Evolutionary conservation across 768 basidiomycete species (phyloP), one percentile per base, ranked within the genome.

Genomic region (Rossbeevera mucosa): DNA sequence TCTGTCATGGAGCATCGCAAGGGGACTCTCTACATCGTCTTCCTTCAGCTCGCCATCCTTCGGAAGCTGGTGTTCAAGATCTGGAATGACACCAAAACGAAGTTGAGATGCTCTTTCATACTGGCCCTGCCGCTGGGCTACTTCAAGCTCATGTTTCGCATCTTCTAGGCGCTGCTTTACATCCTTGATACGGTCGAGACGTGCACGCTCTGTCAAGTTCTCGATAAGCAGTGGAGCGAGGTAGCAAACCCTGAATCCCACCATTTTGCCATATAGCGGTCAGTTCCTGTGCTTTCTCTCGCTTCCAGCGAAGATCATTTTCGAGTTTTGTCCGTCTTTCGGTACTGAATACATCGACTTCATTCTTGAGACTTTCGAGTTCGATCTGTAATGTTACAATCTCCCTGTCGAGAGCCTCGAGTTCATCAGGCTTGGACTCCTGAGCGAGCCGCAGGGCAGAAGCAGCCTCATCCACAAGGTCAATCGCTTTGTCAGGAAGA

Each of bases 391-490:
- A 73, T 0, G 90, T 94, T 63, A 93, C 76, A 18, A 94, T 85
- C 53, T 90, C 86, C 33, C 93, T 76, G 53, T 93, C 88, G 11
- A 94, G 78, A 1, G 77, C 75, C 63, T 96, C 91, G 0, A 95
- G 76, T 50, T 85, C 85, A 49, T 91, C 87, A 0, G 93, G 93
- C 63, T 93, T 91, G 28, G 82, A 85, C 63, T 93, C 91, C 62
- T 94, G 93, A 0, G 92, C 88, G 4, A 96, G 81, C 0, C 91
- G 82, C 5, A 97, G 75, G 0, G 91, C 78, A 2, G 90, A 89
- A 1, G 91, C 88, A 3, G 94, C 94, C 69, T 97, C 95, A 68
- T 98, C 95, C 1, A 97, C 82, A 3, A 96, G 78, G 66, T 95
- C 91, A 40, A 92, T 90, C 9, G 90, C 88, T 65, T 94, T 94